Conservation (phyloP, 805 yeast species). For the Metschnikowia gruessii region DNA sequence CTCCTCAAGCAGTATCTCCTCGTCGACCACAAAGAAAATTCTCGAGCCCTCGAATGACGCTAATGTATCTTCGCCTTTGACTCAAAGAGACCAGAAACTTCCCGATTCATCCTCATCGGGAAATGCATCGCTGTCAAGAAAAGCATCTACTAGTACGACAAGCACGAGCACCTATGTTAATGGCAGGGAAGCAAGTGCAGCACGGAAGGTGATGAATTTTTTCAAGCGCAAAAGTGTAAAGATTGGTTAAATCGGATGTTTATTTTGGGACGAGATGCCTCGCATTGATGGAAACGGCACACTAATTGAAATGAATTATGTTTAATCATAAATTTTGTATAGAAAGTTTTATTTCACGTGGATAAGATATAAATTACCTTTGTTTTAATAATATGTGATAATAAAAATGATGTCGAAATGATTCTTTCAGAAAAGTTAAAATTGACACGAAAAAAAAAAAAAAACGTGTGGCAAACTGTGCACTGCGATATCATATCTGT, state of each 20-base stretch:
- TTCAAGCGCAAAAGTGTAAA: constrained; percentile 22
- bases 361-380: background rate
- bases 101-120: constrained; percentile 31
- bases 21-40: constrained; percentile 23
- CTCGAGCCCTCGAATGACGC: constrained; percentile 24
- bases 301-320: background rate
- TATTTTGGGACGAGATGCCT: background rate
- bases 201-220: constrained; percentile 39
- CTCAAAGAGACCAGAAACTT: constrained; percentile 23
- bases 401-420: background rate
- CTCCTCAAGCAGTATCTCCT: constrained; percentile 16
- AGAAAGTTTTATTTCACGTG: too few species aligned
- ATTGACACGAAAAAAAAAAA: background rate
- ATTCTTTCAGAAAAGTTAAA: background rate
- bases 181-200: constrained; percentile 65
- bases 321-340: background rate
- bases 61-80: constrained; percentile 3
- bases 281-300: background rate
- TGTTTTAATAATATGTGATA: background rate
- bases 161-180: constrained; percentile 25
- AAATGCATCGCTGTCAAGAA: constrained; percentile 3
- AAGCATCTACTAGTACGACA: constrained; percentile 15
- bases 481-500: constrained; percentile 2
- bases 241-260: constrained; percentile 10
- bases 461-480: constrained; percentile 6